A percentile compares a stretch with the other conserved stretches of the same genome.
phyloP scores from a whole-genome alignment of 352 stramenopile species.

The Phytopythium kandeliae region DNA sequence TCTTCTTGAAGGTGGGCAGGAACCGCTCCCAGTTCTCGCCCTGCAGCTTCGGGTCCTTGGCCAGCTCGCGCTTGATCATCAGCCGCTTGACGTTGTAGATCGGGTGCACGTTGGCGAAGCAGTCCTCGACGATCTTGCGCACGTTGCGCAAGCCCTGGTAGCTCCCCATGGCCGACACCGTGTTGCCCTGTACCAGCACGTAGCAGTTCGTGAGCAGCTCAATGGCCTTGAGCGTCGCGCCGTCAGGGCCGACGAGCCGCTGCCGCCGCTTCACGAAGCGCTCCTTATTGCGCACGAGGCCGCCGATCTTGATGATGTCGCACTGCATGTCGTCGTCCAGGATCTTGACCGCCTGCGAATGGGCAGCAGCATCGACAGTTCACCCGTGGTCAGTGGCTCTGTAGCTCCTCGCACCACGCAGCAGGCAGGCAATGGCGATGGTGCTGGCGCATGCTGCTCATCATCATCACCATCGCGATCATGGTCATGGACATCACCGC shows the following conservation, averaged over 20 bases:
- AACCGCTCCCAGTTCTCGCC: constrained; percentile 99
- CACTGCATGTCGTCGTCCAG: constrained; percentile 98
- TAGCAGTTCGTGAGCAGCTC: constrained; percentile 99
- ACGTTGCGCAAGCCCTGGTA: constrained; percentile 93
- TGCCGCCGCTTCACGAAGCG: constrained; percentile 98
- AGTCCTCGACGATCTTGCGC: constrained; percentile 98
- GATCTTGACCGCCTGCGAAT: constrained; percentile 94
- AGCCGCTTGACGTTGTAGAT: constrained; percentile 99
- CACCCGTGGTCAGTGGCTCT: too few species aligned
- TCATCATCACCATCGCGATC: too few species aligned
- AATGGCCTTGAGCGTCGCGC: constrained; percentile 96
- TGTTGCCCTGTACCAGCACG: constrained; percentile 98
- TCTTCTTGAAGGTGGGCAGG: constrained; percentile 98
- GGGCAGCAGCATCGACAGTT: too few species aligned
- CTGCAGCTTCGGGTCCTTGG: constrained; percentile 96
- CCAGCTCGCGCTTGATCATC: constrained; percentile 99
- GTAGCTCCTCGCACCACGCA: too few species aligned
- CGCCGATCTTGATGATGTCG: constrained; percentile 99
- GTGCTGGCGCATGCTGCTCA: too few species aligned
- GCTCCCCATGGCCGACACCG: constrained; percentile 87
- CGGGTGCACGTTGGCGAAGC: constrained; percentile 99
- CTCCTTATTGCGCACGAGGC: constrained; percentile 98
- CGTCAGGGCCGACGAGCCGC: constrained; percentile 96
- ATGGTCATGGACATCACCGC: too few species aligned
- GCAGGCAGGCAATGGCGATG: too few species aligned